A percentile compares a stretch with the other conserved stretches of the same genome.
Conservation (phyloP, 495 filamentous ascomycete species). For the Trichoderma erinaceum region DNA sequence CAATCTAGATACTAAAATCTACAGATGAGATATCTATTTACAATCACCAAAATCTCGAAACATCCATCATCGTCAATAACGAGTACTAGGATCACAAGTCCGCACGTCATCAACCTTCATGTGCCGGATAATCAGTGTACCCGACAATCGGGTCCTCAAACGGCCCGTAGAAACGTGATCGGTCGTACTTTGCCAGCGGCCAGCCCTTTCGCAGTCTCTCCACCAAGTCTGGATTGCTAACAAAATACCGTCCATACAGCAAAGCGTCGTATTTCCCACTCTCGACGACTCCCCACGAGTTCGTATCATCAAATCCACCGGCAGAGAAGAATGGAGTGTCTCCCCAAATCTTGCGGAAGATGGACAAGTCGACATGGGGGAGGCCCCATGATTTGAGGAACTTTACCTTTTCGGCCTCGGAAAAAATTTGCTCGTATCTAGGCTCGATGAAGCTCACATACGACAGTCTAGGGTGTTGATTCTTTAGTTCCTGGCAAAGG, state of each 20-base stretch:
- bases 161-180: constrained; percentile 50
- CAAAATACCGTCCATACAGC: constrained; percentile 55
- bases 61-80: too few relatives aligned
- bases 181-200: constrained; percentile 45
- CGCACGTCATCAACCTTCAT: background rate
- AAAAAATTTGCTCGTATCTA: constrained; percentile 47
- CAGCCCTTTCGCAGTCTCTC: constrained; percentile 51
- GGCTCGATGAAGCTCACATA: constrained; percentile 51
- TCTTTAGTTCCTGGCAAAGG: constrained; percentile 45
- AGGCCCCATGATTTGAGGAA: constrained; percentile 19
- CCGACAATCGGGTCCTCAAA: constrained; percentile 11
- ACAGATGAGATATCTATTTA: too few relatives aligned
- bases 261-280: constrained; percentile 42
- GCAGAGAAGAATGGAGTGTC: constrained; percentile 26
- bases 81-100: background rate
- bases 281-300: constrained; percentile 42
- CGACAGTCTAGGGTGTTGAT: constrained; percentile 38
- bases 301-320: constrained; percentile 21
- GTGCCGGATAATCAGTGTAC: constrained; percentile 8
- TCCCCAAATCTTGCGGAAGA: constrained; percentile 19
- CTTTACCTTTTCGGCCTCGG: constrained; percentile 38
- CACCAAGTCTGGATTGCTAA: constrained; percentile 61
- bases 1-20: too few relatives aligned
- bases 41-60: too few relatives aligned
- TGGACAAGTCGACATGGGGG: constrained; percentile 8